Base-by-base conservation (phyloP, 495 filamentous ascomycete genomes). In the Monascus purpureus region DNA sequence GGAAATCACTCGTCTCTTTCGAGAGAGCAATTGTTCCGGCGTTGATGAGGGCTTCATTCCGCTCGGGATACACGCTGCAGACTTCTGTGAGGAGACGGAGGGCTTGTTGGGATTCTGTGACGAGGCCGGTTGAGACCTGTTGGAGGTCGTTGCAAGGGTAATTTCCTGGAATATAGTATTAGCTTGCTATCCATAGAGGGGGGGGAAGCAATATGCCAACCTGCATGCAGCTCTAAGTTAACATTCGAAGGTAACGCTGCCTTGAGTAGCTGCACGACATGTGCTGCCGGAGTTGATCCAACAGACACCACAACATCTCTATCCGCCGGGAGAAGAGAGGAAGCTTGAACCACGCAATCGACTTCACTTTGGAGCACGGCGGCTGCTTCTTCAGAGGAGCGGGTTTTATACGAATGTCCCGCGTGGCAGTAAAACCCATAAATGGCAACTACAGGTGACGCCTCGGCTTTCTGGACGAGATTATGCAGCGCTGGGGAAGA, bases 251-350 rank as follows among this genome's bases (percentile, higher is more conserved):
- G 49, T 9, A 55, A 24, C 0, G 8, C 31, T 5, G 40, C 36
- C 28, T 43, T 47, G 17, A 57, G 17, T 11, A 32, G 31, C 0
- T 31, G 31, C 1, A 55, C 51, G 3, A 57, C 53, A 34, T 57
- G 53, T 17, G 53, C 53, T 17, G 51, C 55, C 0, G 53, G 53
- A 2, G 53, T 57, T 6, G 53, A 52, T 9, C 53, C 53, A 18
- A 57, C 42, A 1, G 51, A 55, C 11, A 54, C 39, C 15, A 57
- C 39, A 4, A 57, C 30, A 22, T 43, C 35, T 22, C 47, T 17
- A 12, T 31, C 31, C 14, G 14, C 26, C 3, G 41, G 19, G 11
- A 50, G 17, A 14, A 33, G 33, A 16, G 28, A 39, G 4, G 47
- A 38, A 0, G 47, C 47, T 2, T 17, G 17, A 4, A 45, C 26